Evolutionary conservation across 352 stramenopile genomes (phyloP).

Genomic region (Phytophthora parvispora): DNA sequence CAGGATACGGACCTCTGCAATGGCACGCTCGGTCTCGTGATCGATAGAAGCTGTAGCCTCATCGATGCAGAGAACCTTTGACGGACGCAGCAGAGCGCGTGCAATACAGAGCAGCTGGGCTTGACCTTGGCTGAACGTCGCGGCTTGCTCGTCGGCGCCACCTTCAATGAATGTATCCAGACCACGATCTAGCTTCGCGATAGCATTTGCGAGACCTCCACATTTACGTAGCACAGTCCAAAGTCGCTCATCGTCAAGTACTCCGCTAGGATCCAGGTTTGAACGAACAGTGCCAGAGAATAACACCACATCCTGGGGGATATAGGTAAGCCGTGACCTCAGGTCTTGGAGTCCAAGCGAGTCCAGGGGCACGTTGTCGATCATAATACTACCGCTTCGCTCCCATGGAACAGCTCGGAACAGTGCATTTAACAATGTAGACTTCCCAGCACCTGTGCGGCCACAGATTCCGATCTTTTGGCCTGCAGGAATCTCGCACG

Average conservation of each 20-base stretch:
- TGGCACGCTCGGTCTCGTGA: conserved; percentile 83
- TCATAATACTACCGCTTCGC: conserved; percentile 57
- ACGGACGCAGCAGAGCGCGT: conserved; percentile 86
- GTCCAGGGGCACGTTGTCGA: conserved; percentile 81
- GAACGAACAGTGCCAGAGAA: conserved; percentile 86
- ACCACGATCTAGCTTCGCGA: conserved; percentile 55
- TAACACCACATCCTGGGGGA: conserved; percentile 87
- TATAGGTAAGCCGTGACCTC: conserved; percentile 78
- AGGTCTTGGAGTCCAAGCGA: conserved; percentile 71
- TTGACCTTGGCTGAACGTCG: conserved; percentile 80
- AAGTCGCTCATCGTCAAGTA: conserved; percentile 55
- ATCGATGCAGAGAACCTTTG: conserved; percentile 95
- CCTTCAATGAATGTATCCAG: conserved; percentile 63
- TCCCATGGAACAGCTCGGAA: conserved; percentile 78
- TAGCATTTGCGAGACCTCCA: conserved; percentile 47
- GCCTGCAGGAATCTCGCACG: conserved; percentile 53
- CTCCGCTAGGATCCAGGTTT: conserved; percentile 83
- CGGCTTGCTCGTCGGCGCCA: conserved; percentile 41
- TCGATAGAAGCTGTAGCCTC: conserved; percentile 94
- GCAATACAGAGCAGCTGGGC: conserved; percentile 82
- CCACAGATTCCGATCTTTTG: conserved; percentile 89
- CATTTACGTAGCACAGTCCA: conserved; percentile 68
- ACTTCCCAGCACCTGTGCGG: conserved; percentile 93
- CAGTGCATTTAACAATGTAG: conserved; percentile 84
- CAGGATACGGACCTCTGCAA: conserved; percentile 63